phyloP scores from a whole-genome alignment of 495 filamentous ascomycete species.

The Hypoxylon subgilvum region DNA sequence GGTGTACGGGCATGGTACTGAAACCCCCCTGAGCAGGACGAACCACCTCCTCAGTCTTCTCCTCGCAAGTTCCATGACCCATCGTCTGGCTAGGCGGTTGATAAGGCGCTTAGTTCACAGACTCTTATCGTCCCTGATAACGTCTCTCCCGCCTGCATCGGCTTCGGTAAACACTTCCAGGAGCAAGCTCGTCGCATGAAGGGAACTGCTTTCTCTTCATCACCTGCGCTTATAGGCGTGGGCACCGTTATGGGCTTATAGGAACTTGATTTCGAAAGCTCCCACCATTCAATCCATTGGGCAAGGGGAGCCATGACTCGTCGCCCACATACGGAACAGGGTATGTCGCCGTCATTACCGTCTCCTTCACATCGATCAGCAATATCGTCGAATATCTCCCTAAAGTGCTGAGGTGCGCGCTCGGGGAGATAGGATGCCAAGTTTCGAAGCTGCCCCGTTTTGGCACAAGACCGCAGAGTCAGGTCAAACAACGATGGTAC shows the following conservation, averaged over 20 bases:
- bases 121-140: constrained; percentile 16
- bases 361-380: constrained; percentile 50
- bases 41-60: no score
- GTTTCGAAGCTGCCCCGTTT: constrained; percentile 38
- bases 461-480: constrained; percentile 53
- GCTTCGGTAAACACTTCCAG: constrained; percentile 62
- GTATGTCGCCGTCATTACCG: constrained; percentile 52
- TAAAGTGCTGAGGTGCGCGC: constrained; percentile 52
- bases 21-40: no score
- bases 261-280: constrained; percentile 35
- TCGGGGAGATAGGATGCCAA: constrained; percentile 52
- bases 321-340: constrained; percentile 66
- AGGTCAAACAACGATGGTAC: constrained; percentile 66
- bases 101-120: no score
- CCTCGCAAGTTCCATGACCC: no score
- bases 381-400: constrained; percentile 49
- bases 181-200: constrained; percentile 71
- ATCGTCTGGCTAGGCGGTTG: no score
- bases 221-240: constrained; percentile 23
- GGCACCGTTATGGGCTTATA: background rate
- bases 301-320: constrained; percentile 64
- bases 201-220: constrained; percentile 55
- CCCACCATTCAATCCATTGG: constrained; percentile 80
- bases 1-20: no score
- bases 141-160: constrained; percentile 17